Evolutionary conservation across 768 basidiomycete species (phyloP), one percentile per base, ranked within the genome.

Genomic region (Xerocomellus dryophilus): DNA sequence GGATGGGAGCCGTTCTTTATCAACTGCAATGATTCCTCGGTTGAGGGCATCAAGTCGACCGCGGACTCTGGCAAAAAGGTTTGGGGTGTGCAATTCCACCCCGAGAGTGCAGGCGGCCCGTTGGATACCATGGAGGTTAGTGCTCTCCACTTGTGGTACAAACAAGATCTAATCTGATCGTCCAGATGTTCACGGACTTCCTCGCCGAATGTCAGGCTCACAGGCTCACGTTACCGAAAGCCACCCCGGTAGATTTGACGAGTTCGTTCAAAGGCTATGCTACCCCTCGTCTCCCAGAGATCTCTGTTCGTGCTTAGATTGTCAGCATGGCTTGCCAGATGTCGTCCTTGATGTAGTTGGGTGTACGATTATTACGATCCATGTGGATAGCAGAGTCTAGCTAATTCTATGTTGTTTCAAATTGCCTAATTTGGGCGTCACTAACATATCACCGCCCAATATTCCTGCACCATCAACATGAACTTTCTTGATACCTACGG

Each of bases 1-100:
- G 97, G 94, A 17, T 99, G 93, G 94, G 93, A 96, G 62, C 96
- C 96, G 0, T 98, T 96, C 82, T 99, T 99, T 79, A 96, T 98
- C 77, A 99, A 98, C 74, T 97, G 93, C 75, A 98, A 98, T 66
- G 96, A 98, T 74, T 98, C 96, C 15, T 97, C 93, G 1, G 94
- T 98, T 15, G 97, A 98, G 69, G 97, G 97, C 36, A 97, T 98
- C 80, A 98, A 94, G 74, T 95, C 93, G 17, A 97, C 97, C 2
- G 66, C 76, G 0, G 88, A 86, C 10, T 94, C 93, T 21, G 93
- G 93, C 50, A 93, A 87, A 76, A 86, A 84, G 59, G 81, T 98
- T 29, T 98, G 94, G 93, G 97, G 96, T 61, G 96, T 98, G 20
- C 97, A 99, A 67, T 99, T 98, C 85, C 97, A 99, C 72, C 97